Evolutionary conservation across 768 basidiomycete genomes (phyloP).

Genomic region (Pleurotus salmoneostramineus): DNA sequence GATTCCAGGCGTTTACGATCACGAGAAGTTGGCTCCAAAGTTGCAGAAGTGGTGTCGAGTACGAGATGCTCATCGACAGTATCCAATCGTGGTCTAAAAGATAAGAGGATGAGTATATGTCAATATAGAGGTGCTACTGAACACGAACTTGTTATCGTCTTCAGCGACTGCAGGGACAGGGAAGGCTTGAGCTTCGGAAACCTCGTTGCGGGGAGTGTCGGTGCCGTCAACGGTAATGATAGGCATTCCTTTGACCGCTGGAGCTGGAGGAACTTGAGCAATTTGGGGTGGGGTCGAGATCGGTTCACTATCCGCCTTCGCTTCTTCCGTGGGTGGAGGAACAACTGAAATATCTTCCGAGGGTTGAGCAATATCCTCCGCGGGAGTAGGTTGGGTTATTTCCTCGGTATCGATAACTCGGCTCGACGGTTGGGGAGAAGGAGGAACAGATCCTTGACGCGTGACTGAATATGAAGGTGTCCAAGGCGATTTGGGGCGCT

Average conservation of each 20-base stretch:
- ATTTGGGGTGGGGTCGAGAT: too few relatives aligned
- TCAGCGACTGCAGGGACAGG: constrained; percentile 9
- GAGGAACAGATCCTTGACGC: constrained; percentile 20
- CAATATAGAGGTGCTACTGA: neutral
- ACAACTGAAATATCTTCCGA: too few relatives aligned
- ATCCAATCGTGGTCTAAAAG: constrained; percentile 15
- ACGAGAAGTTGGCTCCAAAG: constrained; percentile 12
- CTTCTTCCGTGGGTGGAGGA: neutral
- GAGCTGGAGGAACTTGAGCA: too few relatives aligned
- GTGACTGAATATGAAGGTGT: constrained; percentile 31
- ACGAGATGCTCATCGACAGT: constrained; percentile 11
- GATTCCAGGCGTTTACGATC: constrained; percentile 45
- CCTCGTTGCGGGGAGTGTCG: neutral
- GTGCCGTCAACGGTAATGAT: neutral
- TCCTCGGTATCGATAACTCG: neutral
- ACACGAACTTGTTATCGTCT: constrained; percentile 6
- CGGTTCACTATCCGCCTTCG: too few relatives aligned
- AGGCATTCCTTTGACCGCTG: neutral
- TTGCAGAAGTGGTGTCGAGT: constrained; percentile 10
- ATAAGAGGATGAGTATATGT: neutral
- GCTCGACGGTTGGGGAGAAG: neutral
- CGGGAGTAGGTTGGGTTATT: neutral
- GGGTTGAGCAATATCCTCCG: neutral
- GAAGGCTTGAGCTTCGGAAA: constrained; percentile 11
- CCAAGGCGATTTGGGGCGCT: constrained; percentile 29